Base-by-base conservation (phyloP, 2,329 filamentous ascomycete genomes). In the Hypoxylon sp. region DNA sequence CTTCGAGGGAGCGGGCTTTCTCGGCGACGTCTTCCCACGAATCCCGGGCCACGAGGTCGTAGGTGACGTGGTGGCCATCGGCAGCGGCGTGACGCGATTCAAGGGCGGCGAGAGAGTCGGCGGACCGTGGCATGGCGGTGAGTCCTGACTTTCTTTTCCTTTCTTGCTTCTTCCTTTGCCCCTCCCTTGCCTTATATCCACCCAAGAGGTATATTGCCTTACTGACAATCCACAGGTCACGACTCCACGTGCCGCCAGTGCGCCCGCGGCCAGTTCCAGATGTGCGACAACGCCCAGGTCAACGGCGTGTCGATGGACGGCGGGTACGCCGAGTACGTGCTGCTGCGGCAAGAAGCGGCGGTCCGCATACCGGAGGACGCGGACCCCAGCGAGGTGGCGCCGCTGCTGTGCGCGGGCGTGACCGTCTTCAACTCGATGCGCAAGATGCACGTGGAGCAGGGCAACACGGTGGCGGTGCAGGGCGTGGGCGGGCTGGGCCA, bases 401-500 rank as follows among this genome's bases (percentile, higher is more conserved):
- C 86, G 1, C 75, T 89, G 4, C 81, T 88, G 9, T 88, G 86
- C 70, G 86, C 85, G 1, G 86, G 86, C 13, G 81, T 87, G n/a
- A 88, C 84, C 9, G 83, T 85, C 8, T 87, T 85, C 73, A 86
- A 86, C 71, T 74, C 76, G 15, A 81, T 86, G 48, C 80, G 83
- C 60, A 83, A 83, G 71, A 76, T 82, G 62, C 69, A 77, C 20
- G 74, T 86, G 40, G 76, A 79, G 65, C 79, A 81, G 53, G 83
- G 83, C 8, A 77, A 74, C n/a, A 60, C 81, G 0, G 80, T 86
- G 0, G 84, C 83, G 18, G 69, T 87, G 18, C 86, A 93, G 60
- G 91, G 89, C 11, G 79, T 94, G 2, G 87, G 92, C 47, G 91
- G 90, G 1, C 80, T 93, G 0, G 90, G 90, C 2, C 90, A 94